A percentile compares a stretch with the other conserved stretches of the same genome.
phyloP scores from a whole-genome alignment of 1,284 basidiomycete genomes.

The Trametes versicolor region DNA sequence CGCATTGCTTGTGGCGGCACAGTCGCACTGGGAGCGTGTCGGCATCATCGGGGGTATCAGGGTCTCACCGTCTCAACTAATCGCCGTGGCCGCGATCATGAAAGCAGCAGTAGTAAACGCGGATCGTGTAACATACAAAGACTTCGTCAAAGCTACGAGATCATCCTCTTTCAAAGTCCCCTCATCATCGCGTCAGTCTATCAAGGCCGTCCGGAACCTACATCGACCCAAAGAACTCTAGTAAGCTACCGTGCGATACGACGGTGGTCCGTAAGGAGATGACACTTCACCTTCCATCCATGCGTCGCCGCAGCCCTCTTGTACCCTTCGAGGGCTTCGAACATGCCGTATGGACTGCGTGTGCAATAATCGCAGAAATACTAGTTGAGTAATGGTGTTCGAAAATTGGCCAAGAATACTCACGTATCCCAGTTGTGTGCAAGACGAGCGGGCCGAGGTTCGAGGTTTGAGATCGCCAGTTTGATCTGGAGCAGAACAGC shows the following conservation, averaged over 20 bases:
- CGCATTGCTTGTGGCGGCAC: no score
- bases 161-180: no score
- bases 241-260: background rate
- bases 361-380: background rate
- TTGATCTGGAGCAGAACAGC: slow-evolving; percentile 71
- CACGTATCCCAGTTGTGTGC: slow-evolving; percentile 51
- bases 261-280: no score
- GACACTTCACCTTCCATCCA: slow-evolving; percentile 58
- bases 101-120: background rate
- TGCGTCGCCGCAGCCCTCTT: slow-evolving; percentile 66
- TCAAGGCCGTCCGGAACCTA: slow-evolving; percentile 32
- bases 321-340: slow-evolving; percentile 64
- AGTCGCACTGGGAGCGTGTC: no score
- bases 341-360: slow-evolving; percentile 56
- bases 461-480: slow-evolving; percentile 66
- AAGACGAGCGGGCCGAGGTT: slow-evolving; percentile 65
- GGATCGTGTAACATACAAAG: background rate
- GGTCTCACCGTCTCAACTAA: background rate
- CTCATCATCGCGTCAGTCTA: slow-evolving; percentile 12
- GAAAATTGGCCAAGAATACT: slow-evolving; percentile 15
- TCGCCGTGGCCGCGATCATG: no score
- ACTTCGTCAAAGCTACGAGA: background rate
- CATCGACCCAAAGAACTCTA: background rate
- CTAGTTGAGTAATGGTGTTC: background rate
- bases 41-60: no score